phyloP scores from a whole-genome alignment of 768 basidiomycete genomes.

The Pleurotus tuoliensis region DNA sequence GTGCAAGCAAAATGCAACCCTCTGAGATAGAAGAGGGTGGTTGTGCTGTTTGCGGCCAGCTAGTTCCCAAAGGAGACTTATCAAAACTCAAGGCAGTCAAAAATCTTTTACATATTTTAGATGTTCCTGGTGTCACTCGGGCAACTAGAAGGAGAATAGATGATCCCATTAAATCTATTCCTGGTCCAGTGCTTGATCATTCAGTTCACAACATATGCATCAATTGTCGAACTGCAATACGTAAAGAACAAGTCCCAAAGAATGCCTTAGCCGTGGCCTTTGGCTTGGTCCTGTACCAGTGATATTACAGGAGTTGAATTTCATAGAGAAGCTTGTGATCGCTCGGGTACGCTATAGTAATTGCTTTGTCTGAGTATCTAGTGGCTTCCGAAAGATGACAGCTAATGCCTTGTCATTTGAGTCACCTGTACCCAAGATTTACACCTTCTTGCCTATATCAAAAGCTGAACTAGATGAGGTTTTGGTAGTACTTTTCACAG shows the following conservation, averaged over 20 bases:
- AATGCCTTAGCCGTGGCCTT: conserved; percentile 23
- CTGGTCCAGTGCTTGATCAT: neutral
- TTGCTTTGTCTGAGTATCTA: conserved; percentile 18
- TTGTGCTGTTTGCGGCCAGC: too few relatives aligned
- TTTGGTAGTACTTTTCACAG: conserved; percentile 14
- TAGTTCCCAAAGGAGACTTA: neutral
- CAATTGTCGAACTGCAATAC: conserved; percentile 2
- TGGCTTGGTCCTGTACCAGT: conserved; percentile 27
- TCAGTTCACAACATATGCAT: neutral
- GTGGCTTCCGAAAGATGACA: conserved; percentile 13
- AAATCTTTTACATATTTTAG: neutral
- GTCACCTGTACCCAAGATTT: conserved; percentile 17
- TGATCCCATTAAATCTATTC: neutral
- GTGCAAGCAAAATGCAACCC: too few relatives aligned
- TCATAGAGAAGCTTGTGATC: conserved; percentile 17
- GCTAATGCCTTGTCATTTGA: conserved; percentile 24
- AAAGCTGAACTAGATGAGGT: conserved; percentile 18
- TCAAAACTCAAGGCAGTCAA: neutral
- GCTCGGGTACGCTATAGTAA: conserved; percentile 15
- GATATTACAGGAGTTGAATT: conserved; percentile 17
- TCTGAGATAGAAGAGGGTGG: too few relatives aligned
- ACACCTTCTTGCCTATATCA: conserved; percentile 16
- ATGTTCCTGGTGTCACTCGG: neutral
- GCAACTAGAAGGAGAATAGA: neutral
- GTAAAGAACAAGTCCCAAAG: conserved; percentile 10